These are phyloP conservation scores for Harrya chromipes DNA, from an alignment of 768 basidiomycete genomes.

Conservation along the genomic window DNA sequence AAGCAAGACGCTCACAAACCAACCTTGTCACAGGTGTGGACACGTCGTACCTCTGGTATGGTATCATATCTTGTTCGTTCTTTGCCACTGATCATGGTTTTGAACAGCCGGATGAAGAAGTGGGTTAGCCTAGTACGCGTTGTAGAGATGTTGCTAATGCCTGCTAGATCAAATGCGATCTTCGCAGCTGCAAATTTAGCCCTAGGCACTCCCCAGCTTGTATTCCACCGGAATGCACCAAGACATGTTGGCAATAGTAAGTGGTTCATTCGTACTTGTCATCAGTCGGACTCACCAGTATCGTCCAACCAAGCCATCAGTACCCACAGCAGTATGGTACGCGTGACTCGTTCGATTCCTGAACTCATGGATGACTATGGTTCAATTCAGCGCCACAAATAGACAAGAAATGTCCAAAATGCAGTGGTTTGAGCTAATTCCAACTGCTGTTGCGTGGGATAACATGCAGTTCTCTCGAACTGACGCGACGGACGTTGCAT, in stretches of 20 bases:
- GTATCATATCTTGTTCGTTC: not conserved
- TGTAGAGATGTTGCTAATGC: constrained; percentile 11
- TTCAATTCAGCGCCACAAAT: constrained; percentile 51
- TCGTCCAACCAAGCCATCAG: constrained; percentile 42
- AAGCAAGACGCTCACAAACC: constrained; percentile 2
- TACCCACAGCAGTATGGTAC: constrained; percentile 65
- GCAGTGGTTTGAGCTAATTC: constrained; percentile 21
- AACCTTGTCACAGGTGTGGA: constrained; percentile 42
- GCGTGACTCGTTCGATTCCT: constrained; percentile 15
- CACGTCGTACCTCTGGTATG: constrained; percentile 51
- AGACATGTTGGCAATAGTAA: constrained; percentile 72
- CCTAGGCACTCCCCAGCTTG: constrained; percentile 51
- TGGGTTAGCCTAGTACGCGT: constrained; percentile 17
- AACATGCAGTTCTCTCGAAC: constrained; percentile 4
- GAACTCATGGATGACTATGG: not conserved
- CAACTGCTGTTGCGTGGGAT: not conserved
- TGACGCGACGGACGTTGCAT: constrained; percentile 10
- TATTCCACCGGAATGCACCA: constrained; percentile 46
- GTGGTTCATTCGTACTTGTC: constrained; percentile 20
- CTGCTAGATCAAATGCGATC: constrained; percentile 58
- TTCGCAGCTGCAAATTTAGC: constrained; percentile 62
- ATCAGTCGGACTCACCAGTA: constrained; percentile 10
- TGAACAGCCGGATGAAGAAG: constrained; percentile 58
- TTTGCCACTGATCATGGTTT: constrained; percentile 6
- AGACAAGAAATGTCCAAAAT: constrained; percentile 53